Percentiles rank a stretch among this genome's conserved stretches.
Conservation (phyloP, 305 asterid species). For the Fraxinus paxiana region DNA sequence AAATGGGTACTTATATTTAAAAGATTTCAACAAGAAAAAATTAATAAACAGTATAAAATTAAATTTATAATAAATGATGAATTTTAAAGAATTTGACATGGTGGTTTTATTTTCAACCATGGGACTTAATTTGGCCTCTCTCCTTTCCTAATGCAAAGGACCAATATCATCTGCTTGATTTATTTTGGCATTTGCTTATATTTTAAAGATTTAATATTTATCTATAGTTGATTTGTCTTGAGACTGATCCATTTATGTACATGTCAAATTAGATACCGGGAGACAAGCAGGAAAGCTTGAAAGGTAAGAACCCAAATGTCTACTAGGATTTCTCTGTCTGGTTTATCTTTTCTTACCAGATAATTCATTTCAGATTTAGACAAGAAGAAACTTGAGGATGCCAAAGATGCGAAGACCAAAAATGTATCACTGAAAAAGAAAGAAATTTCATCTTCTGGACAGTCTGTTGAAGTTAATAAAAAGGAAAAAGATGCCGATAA, state of each 20-base stretch:
- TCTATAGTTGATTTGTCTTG: not conserved
- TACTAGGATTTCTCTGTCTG: constrained; percentile 3
- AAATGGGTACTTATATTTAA: not conserved
- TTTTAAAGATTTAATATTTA: not conserved
- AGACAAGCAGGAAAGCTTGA: constrained; percentile 50
- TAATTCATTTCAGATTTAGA: constrained; percentile 30
- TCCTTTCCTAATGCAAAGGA: not conserved
- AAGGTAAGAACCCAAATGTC: constrained; percentile 48
- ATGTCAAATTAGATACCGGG: constrained; percentile 46
- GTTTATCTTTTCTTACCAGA: constrained; percentile 11
- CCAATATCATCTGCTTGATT: not conserved
- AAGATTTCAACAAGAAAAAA: too few relatives aligned
- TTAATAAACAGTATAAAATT: not conserved
- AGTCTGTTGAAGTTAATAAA: constrained; percentile 36
- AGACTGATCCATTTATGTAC: constrained; percentile 25
- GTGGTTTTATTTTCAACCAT: not conserved
- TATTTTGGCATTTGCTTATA: not conserved
- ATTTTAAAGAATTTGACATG: not conserved
- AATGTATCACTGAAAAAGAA: constrained; percentile 42
- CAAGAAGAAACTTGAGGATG: constrained; percentile 37
- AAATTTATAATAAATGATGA: too few relatives aligned
- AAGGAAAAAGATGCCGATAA: constrained; percentile 41
- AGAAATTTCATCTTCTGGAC: constrained; percentile 25
- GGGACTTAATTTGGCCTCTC: not conserved
- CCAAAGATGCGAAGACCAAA: constrained; percentile 34